Conservation (phyloP, 2,329 filamentous ascomycete species). For the Microdochium bolleyi region DNA sequence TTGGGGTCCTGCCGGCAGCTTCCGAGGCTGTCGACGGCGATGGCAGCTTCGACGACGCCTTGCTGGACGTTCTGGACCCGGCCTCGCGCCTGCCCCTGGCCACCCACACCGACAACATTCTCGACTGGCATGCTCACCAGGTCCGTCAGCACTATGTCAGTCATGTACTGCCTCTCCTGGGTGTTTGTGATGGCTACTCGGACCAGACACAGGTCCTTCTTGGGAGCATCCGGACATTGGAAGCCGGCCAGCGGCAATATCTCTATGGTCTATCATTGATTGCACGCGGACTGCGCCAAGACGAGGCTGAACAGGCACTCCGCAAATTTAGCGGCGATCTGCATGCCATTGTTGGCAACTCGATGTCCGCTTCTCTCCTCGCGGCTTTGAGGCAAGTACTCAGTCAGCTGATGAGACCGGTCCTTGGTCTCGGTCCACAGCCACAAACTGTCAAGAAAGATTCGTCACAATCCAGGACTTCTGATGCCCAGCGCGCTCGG, state of each 20-base stretch:
- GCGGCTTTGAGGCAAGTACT: constrained; percentile 48
- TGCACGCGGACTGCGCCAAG: constrained; percentile 34
- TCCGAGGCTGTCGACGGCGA: constrained; percentile 30
- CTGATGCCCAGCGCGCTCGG: constrained; percentile 26
- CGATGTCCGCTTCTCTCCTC: constrained; percentile 44
- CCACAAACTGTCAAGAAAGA: background rate
- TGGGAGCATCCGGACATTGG: constrained; percentile 47
- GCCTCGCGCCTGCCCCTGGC: constrained; percentile 36
- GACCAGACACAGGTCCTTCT: constrained; percentile 39
- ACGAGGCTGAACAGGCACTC: constrained; percentile 26
- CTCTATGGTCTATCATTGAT: constrained; percentile 45
- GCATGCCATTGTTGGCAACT: constrained; percentile 58
- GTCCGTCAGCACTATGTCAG: constrained; percentile 52
- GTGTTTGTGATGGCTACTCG: constrained; percentile 32
- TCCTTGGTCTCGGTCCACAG: constrained; percentile 31
- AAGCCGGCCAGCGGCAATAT: constrained; percentile 51
- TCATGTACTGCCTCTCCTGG: constrained; percentile 48
- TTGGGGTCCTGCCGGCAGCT: constrained; percentile 36
- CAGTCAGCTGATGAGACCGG: constrained; percentile 37
- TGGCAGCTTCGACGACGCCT: constrained; percentile 39
- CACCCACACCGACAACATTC: constrained; percentile 44
- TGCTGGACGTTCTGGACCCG: constrained; percentile 45
- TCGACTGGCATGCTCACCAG: constrained; percentile 54
- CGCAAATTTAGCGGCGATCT: constrained; percentile 52
- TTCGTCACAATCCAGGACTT: too few relatives aligned